Evolutionary conservation across 2,329 filamentous ascomycete species (phyloP).

Genomic region (Diaporthe capsici): DNA sequence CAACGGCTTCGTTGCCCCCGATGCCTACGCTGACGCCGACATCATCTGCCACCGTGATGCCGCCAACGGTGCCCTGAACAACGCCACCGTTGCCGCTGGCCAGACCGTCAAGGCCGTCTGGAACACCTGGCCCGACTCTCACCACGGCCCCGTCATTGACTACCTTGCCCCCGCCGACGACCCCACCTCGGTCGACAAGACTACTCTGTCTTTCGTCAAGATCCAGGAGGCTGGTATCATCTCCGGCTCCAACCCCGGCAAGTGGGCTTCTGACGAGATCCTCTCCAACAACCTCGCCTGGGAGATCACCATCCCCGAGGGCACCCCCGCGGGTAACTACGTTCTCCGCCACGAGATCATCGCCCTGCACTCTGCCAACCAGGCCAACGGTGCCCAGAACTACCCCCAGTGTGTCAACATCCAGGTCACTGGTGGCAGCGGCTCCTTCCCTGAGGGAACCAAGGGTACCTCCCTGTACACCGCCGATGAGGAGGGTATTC

Average conservation of each 20-base stretch:
- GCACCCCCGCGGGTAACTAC: conserved; percentile 55
- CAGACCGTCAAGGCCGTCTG: conserved; percentile 55
- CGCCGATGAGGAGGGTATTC: conserved; percentile 45
- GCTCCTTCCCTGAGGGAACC: conserved; percentile 47
- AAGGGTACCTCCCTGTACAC: conserved; percentile 46
- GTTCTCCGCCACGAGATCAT: conserved; percentile 65
- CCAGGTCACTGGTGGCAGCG: conserved; percentile 55
- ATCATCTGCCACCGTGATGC: conserved; percentile 56
- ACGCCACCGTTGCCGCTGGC: conserved; percentile 53
- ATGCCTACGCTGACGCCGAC: conserved; percentile 51
- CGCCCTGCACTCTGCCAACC: conserved; percentile 57
- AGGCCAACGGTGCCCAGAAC: conserved; percentile 60
- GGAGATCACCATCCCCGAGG: conserved; percentile 58
- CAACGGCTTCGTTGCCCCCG: conserved; percentile 59
- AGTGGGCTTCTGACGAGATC: conserved; percentile 67
- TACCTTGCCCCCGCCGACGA: conserved; percentile 74
- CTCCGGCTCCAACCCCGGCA: conserved; percentile 56
- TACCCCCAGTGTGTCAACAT: conserved; percentile 65
- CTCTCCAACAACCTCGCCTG: conserved; percentile 59
- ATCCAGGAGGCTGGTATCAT: conserved; percentile 70
- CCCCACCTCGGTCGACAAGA: conserved; percentile 66
- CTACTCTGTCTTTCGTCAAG: conserved; percentile 72
- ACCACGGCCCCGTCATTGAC: conserved; percentile 70
- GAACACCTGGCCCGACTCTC: conserved; percentile 55
- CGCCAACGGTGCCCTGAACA: conserved; percentile 50